Evolutionary conservation across 352 stramenopile species (phyloP), one percentile per base, ranked within the genome.

Genomic region (Globisporangium middletonii): DNA sequence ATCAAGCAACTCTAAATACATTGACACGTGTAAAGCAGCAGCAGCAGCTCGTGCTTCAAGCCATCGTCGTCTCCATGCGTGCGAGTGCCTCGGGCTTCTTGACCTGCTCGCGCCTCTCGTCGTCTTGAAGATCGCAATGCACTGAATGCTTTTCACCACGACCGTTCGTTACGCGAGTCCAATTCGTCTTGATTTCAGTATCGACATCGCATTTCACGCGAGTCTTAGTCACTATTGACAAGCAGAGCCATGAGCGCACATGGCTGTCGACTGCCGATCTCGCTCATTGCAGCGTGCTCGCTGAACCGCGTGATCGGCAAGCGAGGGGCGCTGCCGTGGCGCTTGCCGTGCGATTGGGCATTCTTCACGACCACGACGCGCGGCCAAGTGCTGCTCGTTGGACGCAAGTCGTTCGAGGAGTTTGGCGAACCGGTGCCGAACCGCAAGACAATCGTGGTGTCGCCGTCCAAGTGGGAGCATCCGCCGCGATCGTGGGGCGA

Each of bases 211-310:
- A 23, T 23, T 23, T 23, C 23, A 23, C 23, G 23, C 23, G 23
- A 23, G 23, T 23, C 23, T 23, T 23, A 23, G 30, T 35, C 30
- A 35, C 30, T 35, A 8, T 8, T 9, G 30, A 35, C 30, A 8
- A 9, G 30, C 4, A 35, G 30, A 35, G 30, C 30, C 4, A 35
- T 35, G 30, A 35, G 30, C 8, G 30, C 30, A 35, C 30, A 35
- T 35, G 9, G 26, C 4, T 19, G 63, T 28, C 53, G 51, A 23
- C 59, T 79, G 45, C 78, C 70, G 0, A 71, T 86, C 48, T 80
- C 79, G 46, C 65, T 92, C 38, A 85, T 92, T 53, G 76, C 74
- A 16, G 82, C 82, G 7, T 88, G 78, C 57, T 83, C 79, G 41
- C 51, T 89, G 9, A 86, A 92, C 63, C 71, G 77, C 48, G 76